phyloP scores from a whole-genome alignment of 163 green algal species.

The Smithsoniella earleae region DNA sequence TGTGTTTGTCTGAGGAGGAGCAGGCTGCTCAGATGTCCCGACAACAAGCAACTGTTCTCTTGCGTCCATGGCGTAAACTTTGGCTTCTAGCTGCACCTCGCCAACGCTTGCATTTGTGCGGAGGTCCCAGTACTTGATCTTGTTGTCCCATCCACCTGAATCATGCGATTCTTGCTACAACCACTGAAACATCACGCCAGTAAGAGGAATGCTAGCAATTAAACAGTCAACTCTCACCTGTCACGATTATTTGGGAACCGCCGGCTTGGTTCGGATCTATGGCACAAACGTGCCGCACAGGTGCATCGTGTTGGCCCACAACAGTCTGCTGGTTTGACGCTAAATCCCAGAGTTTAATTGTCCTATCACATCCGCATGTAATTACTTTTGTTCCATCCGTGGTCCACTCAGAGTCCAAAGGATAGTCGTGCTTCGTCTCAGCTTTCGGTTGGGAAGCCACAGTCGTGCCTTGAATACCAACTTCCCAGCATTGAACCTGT shows the following conservation, averaged over 20 bases:
- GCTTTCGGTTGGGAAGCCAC: conserved; percentile 18
- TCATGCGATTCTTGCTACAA: too few species aligned
- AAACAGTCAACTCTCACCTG: too few species aligned
- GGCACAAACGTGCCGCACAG: conserved; percentile 55
- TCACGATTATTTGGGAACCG: conserved; percentile 33
- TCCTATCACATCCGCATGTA: conserved; percentile 11
- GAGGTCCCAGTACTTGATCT: conserved; percentile 82
- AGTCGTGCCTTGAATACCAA: conserved; percentile 5
- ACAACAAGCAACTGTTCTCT: conserved; percentile 78
- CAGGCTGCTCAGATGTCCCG: conserved; percentile 73
- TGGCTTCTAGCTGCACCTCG: conserved; percentile 61
- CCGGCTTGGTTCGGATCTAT: conserved; percentile 45
- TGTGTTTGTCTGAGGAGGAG: not conserved
- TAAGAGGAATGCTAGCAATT: too few species aligned
- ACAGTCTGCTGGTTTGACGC: not conserved
- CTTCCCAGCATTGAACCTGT: conserved; percentile 24
- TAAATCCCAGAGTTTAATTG: conserved; percentile 22
- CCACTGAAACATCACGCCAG: too few species aligned
- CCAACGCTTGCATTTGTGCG: conserved; percentile 51
- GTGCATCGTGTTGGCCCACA: conserved; percentile 80
- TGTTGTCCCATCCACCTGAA: conserved; percentile 91
- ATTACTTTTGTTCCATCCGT: not conserved
- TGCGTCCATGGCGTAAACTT: conserved; percentile 82
- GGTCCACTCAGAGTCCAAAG: conserved; percentile 5
- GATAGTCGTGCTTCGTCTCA: conserved; percentile 14